phyloP scores from a whole-genome alignment of 805 yeast species.

The Cyberlindnera sargentensis region DNA sequence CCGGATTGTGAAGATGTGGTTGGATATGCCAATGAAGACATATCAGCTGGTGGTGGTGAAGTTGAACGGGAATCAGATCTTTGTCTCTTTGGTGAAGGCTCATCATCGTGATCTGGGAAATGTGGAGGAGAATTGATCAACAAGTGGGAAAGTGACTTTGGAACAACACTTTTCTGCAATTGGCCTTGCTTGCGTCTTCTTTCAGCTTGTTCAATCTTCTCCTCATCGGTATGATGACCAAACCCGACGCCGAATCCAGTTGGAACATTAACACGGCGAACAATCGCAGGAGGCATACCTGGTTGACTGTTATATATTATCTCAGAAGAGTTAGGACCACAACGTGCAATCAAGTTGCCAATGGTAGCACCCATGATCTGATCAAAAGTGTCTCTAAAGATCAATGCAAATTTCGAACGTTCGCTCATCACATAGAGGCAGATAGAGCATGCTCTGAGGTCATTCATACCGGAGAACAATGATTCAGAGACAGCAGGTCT shows the following conservation, averaged over 20 bases:
- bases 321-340: slow-evolving; percentile 58
- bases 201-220: slow-evolving; percentile 41
- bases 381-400: slow-evolving; percentile 62
- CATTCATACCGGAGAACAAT: slow-evolving; percentile 50
- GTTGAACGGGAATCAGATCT: background rate
- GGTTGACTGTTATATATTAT: slow-evolving; percentile 37
- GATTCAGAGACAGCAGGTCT: slow-evolving; percentile 50
- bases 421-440: slow-evolving; percentile 62
- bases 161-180: slow-evolving; percentile 44
- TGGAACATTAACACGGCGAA: slow-evolving; percentile 33
- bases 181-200: slow-evolving; percentile 42
- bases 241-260: slow-evolving; percentile 14
- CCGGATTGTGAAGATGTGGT: slow-evolving; percentile 3
- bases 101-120: slow-evolving; percentile 21
- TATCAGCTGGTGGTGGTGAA: background rate
- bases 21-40: background rate
- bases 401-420: slow-evolving; percentile 52
- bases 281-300: slow-evolving; percentile 57
- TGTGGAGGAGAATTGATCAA: slow-evolving; percentile 34
- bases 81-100: slow-evolving; percentile 10
- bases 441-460: slow-evolving; percentile 57
- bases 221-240: slow-evolving; percentile 27
- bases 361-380: slow-evolving; percentile 59
- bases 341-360: slow-evolving; percentile 52
- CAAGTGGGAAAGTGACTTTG: slow-evolving; percentile 46